Percentiles rank a stretch among this genome's conserved stretches.
Evolutionary conservation across 1,284 basidiomycete species (phyloP).

Genomic region (Boletellus sp.): DNA sequence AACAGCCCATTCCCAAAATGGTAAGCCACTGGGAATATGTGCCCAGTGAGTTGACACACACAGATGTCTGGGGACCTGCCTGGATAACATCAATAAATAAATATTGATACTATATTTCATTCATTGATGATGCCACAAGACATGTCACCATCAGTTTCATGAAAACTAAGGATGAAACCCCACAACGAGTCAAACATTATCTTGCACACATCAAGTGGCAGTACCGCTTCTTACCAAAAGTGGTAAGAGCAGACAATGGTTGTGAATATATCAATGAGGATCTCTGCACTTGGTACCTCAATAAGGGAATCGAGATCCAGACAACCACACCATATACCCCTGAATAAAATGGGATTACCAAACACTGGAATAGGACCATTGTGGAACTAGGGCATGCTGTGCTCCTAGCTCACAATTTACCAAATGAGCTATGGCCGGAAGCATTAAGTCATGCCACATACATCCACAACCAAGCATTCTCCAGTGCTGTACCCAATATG

Average conservation of each 20-base stretch:
- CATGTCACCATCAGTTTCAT: neutral
- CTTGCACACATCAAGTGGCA: neutral
- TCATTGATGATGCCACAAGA: neutral
- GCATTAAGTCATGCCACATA: conserved; percentile 3
- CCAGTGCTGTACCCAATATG: neutral
- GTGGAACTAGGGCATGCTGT: conserved; percentile 1
- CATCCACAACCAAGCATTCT: neutral
- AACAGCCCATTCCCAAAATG: neutral
- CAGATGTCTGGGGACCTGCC: neutral
- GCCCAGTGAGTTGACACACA: neutral
- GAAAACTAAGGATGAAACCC: neutral
- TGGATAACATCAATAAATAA: neutral
- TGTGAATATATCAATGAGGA: conserved; percentile 6
- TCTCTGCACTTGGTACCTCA: neutral
- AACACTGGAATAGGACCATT: conserved; percentile 7
- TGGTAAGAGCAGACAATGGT: conserved; percentile 1
- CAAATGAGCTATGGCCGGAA: conserved; percentile 1
- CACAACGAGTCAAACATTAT: neutral
- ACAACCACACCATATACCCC: conserved; percentile 3
- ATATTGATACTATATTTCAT: neutral
- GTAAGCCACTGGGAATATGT: neutral
- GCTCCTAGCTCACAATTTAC: neutral
- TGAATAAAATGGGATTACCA: conserved; percentile 8
- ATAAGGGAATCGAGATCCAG: conserved; percentile 1
- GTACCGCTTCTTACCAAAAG: neutral